Evolutionary conservation across 257 asterid species (phyloP).

Genomic region (Scutellaria minor): DNA sequence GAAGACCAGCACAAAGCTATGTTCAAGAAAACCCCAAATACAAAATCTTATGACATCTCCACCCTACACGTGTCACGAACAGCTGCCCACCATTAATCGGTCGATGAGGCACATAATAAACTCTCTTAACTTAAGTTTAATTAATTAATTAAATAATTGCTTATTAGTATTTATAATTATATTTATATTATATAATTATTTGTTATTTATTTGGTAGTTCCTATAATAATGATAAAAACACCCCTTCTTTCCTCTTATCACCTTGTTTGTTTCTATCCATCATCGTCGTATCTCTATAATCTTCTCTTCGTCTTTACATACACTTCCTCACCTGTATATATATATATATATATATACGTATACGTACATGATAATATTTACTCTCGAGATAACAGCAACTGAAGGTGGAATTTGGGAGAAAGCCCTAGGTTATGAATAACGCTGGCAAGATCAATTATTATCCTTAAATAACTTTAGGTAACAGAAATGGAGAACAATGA

Average conservation of each 20-base stretch:
- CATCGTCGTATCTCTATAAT: conserved; percentile 30
- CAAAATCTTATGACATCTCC: too few species aligned
- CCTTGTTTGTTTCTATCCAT: conserved; percentile 32
- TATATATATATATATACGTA: conserved; percentile 30
- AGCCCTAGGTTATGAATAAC: conserved; percentile 40
- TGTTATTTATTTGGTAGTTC: neutral
- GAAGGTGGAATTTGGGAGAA: conserved; percentile 26
- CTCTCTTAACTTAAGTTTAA: too few species aligned
- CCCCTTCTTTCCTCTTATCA: conserved; percentile 10
- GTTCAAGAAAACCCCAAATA: too few species aligned
- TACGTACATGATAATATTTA: neutral
- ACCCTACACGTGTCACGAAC: too few species aligned
- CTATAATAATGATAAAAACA: conserved; percentile 1
- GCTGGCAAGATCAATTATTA: conserved; percentile 38
- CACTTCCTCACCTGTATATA: conserved; percentile 32
- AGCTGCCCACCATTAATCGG: too few species aligned
- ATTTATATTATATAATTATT: neutral
- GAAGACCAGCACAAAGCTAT: too few species aligned
- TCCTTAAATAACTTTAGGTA: conserved; percentile 37
- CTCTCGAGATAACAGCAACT: conserved; percentile 30
- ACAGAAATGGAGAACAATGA: neutral
- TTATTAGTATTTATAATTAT: neutral
- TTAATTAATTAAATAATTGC: neutral
- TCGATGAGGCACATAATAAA: too few species aligned
- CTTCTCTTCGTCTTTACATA: conserved; percentile 33